Percentiles rank a stretch among this genome's conserved stretches.
Conservation (phyloP, 495 filamentous ascomycete genomes). For the Mytilinidion resinicola region DNA sequence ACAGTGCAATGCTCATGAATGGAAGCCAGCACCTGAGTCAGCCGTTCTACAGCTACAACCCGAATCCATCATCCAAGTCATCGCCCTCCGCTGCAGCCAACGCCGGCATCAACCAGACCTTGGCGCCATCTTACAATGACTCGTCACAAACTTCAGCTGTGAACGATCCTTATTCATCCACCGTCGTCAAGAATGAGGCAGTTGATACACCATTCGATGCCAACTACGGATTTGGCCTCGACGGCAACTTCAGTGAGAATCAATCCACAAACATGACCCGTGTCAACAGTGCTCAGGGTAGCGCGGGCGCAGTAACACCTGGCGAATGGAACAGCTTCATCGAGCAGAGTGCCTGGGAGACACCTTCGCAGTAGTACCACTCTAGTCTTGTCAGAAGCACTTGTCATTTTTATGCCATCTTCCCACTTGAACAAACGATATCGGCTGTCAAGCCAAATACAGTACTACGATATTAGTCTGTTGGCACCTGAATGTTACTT, state of each 20-base stretch:
- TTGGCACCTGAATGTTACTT: too few species aligned
- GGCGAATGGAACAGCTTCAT: not conserved
- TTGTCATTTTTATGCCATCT: too few species aligned
- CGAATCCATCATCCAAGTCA: slow-evolving; percentile 21
- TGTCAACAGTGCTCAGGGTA: not conserved
- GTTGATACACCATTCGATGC: slow-evolving; percentile 4
- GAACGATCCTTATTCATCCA: slow-evolving; percentile 4
- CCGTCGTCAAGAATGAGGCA: not conserved
- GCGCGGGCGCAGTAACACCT: not conserved
- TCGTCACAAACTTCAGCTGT: not conserved
- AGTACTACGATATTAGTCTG: too few species aligned
- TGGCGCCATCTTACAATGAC: slow-evolving; percentile 1
- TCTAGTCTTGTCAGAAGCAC: too few species aligned
- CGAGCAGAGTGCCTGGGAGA: not conserved
- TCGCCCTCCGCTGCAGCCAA: not conserved
- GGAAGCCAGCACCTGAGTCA: slow-evolving; percentile 33
- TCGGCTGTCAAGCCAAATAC: too few species aligned
- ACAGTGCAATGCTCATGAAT: slow-evolving; percentile 42
- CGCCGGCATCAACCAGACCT: slow-evolving; percentile 10
- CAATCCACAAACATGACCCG: not conserved
- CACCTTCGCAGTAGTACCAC: not conserved
- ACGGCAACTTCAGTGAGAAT: not conserved
- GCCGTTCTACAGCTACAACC: slow-evolving; percentile 38
- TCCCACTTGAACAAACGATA: too few species aligned
- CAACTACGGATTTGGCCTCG: not conserved